Base-by-base conservation (phyloP, 2,329 filamentous ascomycete species). In the Hymenoscyphus fraxineus region DNA sequence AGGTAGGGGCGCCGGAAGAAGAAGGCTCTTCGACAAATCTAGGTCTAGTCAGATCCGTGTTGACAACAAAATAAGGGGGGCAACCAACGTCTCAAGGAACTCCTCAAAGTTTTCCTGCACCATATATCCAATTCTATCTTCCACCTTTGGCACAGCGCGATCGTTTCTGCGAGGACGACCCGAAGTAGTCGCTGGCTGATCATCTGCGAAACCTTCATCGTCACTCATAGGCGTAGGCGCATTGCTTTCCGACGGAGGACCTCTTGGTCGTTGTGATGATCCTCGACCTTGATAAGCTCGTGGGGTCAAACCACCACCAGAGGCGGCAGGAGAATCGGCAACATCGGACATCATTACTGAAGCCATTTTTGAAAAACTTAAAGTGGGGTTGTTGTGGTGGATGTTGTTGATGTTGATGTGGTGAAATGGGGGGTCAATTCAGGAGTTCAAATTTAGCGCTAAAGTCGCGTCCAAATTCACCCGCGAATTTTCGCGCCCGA, bases 91-190 rank as follows among this genome's bases (percentile, higher is more conserved):
- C 74, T 95, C 90, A 32, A 96, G 85, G 74, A 95, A 96, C 69
- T 84, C 83, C 77, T 93, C 88, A 74, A 96, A 95, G 64, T 89
- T 86, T 63, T 88, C 82, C 74, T 92, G 89, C 32, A 94, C 85
- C 62, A 88, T 85, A 68, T 91, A 82, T 67, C 90, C 91, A 59
- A 92, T 89, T 65, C 84, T 84, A 77, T 96, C 92, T 68, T 92
- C 88, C 6, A 94, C 90, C 64, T 85, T 84, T 6, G 90, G 87
- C 39, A 95, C 84, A 65, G 83, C 79, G 55, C 78, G 60, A 80
- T 82, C 66, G 40, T 71, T 75, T 64, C 85, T 71, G 58, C 65
- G 71, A 47, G 71, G 71, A 80, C 57, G 79, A 76, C 27, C 80
- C 75, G 65, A 84, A 79, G 65, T 82, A 76, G 65, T 80, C 80